A percentile compares a stretch with the other conserved stretches of the same genome.
Evolutionary conservation across 306 rosid genomes (phyloP).

Genomic region (Cicer bijugum): DNA sequence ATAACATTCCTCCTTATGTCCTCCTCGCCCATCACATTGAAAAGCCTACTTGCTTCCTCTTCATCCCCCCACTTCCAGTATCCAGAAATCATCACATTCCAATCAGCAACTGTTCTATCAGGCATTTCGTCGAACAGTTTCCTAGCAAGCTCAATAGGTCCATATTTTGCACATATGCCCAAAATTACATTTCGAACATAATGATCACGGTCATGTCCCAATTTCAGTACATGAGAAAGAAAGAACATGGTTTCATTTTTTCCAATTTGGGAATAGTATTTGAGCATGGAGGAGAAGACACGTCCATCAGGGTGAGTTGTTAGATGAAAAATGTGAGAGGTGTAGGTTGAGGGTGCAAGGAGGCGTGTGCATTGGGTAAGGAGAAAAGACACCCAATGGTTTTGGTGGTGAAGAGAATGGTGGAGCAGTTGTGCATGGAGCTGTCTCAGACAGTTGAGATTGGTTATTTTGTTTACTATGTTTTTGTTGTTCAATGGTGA

Average conservation of each 20-base stretch:
- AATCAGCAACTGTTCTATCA: conserved; percentile 62
- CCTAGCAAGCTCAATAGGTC: conserved; percentile 53
- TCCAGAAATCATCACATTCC: conserved; percentile 70
- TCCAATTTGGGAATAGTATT: conserved; percentile 53
- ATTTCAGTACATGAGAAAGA: conserved; percentile 57
- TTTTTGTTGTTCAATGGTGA: conserved; percentile 23
- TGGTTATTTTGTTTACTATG: conserved; percentile 44
- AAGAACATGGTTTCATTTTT: conserved; percentile 46
- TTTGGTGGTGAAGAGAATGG: conserved; percentile 55
- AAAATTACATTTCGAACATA: conserved; percentile 60
- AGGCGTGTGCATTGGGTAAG: conserved; percentile 63
- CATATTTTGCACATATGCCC: conserved; percentile 51
- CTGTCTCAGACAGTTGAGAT: conserved; percentile 47
- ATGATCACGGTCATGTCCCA: conserved; percentile 52
- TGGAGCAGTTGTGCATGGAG: conserved; percentile 62
- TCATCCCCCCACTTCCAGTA: conserved; percentile 66
- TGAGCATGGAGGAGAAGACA: conserved; percentile 62
- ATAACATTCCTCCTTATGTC: conserved; percentile 47
- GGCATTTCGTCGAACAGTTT: conserved; percentile 61
- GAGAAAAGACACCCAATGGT: conserved; percentile 57
- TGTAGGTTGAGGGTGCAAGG: conserved; percentile 57
- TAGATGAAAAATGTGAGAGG: conserved; percentile 51
- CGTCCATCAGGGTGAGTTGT: conserved; percentile 46
- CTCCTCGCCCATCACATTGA: conserved; percentile 46
- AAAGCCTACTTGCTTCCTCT: conserved; percentile 58